phyloP scores from a whole-genome alignment of 2,329 filamentous ascomycete genomes.

The Scedosporium minutisporum region DNA sequence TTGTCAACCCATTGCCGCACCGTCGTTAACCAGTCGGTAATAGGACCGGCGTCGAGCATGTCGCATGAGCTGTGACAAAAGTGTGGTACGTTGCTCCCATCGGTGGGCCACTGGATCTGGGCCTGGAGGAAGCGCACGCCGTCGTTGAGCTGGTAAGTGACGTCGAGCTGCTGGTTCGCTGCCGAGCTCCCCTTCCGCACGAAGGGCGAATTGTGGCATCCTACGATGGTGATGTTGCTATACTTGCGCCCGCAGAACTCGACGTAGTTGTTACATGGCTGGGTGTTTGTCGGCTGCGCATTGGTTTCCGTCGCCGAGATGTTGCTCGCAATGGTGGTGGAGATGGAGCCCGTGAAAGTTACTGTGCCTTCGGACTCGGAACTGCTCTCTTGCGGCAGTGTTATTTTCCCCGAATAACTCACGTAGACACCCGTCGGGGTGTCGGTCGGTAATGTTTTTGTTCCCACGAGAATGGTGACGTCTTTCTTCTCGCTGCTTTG shows the following conservation, averaged over 20 bases:
- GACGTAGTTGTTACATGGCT: slow-evolving; percentile 68
- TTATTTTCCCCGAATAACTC: slow-evolving; percentile 31
- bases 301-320: slow-evolving; percentile 30
- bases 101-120: slow-evolving; percentile 49
- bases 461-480: slow-evolving; percentile 26
- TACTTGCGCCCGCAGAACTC: slow-evolving; percentile 71
- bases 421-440: slow-evolving; percentile 34
- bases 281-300: slow-evolving; percentile 56
- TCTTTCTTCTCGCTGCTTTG: slow-evolving; percentile 8
- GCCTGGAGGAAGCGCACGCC: slow-evolving; percentile 57
- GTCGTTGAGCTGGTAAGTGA: slow-evolving; percentile 66
- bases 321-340: slow-evolving; percentile 30
- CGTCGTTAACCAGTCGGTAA: slow-evolving; percentile 59
- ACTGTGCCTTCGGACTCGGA: slow-evolving; percentile 21
- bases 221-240: slow-evolving; percentile 71
- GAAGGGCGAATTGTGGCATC: slow-evolving; percentile 76
- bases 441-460: slow-evolving; percentile 27
- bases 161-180: slow-evolving; percentile 62
- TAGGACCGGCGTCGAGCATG: slow-evolving; percentile 70
- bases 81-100: slow-evolving; percentile 46
- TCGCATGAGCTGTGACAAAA: slow-evolving; percentile 83
- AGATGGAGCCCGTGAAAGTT: slow-evolving; percentile 36
- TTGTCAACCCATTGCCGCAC: slow-evolving; percentile 63
- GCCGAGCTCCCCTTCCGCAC: slow-evolving; percentile 59
- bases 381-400: slow-evolving; percentile 22